Percentiles rank a stretch among this genome's conserved stretches.
Conservation (phyloP, 192 early-diverging fungal species). For the Umbelopsis vinacea region DNA sequence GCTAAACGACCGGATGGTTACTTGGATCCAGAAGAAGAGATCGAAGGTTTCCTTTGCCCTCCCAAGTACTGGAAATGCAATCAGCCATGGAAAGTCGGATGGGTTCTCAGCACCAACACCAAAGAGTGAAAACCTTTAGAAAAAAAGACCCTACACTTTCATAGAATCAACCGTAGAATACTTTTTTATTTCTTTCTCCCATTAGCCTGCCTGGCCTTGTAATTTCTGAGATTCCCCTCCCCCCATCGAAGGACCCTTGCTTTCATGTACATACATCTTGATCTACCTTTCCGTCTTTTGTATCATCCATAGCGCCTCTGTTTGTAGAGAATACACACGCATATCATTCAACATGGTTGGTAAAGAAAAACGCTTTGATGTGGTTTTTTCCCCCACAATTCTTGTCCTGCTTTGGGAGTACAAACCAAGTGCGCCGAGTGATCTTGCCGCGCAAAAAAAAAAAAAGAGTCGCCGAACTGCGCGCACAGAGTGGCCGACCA, state of each 20-base stretch:
- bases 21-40: slow-evolving; percentile 34
- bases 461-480: not conserved
- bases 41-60: slow-evolving; percentile 37
- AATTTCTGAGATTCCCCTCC: not conserved
- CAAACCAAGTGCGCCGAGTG: not conserved
- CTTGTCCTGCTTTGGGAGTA: not conserved
- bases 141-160: not conserved
- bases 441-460: not conserved
- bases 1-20: slow-evolving; percentile 17
- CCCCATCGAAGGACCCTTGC: not conserved
- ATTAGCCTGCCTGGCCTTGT: not conserved
- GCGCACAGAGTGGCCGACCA: not conserved
- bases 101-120: slow-evolving; percentile 30
- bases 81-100: slow-evolving; percentile 44
- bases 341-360: not conserved
- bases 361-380: no score
- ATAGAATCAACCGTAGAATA: not conserved
- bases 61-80: slow-evolving; percentile 44
- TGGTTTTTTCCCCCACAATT: not conserved
- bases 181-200: no score
- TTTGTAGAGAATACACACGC: not conserved
- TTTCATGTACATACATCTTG: slow-evolving; percentile 4
- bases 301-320: not conserved
- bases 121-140: no score
- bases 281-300: not conserved